phyloP scores from a whole-genome alignment of 352 stramenopile species.

The Phytopythium kandeliae region DNA sequence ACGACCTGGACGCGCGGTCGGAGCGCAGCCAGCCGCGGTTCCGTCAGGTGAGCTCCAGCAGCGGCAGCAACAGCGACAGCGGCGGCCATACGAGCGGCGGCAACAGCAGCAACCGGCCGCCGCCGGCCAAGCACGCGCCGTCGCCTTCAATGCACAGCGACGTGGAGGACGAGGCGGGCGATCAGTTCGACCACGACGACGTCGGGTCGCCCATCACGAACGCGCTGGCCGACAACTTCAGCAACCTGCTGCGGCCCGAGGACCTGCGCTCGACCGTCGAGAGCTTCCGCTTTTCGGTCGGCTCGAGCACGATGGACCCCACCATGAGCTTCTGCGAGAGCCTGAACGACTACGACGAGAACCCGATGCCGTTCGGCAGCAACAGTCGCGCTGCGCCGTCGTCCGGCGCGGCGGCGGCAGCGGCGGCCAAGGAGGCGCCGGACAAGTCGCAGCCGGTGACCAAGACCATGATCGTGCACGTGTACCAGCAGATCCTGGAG shows the following conservation, averaged over 20 bases:
- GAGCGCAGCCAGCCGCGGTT: conserved; percentile 1
- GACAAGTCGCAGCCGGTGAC: conserved; percentile 13
- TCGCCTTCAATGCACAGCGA: conserved; percentile 17
- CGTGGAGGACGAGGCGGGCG: conserved; percentile 29
- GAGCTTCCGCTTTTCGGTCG: conserved; percentile 33
- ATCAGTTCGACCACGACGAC: conserved; percentile 21
- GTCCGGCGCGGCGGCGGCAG: conserved; percentile 1
- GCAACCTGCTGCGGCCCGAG: conserved; percentile 28
- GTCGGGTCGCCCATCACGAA: conserved; percentile 17
- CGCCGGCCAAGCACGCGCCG: conserved; percentile 15
- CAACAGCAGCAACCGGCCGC: conserved; percentile 1
- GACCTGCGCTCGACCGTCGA: conserved; percentile 29
- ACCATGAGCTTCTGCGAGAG: conserved; percentile 21
- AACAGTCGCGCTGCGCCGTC: too few species aligned
- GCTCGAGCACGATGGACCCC: conserved; percentile 21
- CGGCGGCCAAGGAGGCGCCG: conserved; percentile 5
- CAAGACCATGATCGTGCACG: conserved; percentile 41
- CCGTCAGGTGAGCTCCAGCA: background rate
- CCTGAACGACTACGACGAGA: conserved; percentile 18
- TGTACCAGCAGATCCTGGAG: conserved; percentile 63
- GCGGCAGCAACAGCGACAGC: conserved; percentile 6
- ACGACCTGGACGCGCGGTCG: background rate
- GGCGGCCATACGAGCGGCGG: conserved; percentile 13
- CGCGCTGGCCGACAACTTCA: conserved; percentile 31
- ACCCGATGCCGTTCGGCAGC: conserved; percentile 2